Base-by-base conservation (phyloP, 1,284 basidiomycete species). In the Austropuccinia psidii region DNA sequence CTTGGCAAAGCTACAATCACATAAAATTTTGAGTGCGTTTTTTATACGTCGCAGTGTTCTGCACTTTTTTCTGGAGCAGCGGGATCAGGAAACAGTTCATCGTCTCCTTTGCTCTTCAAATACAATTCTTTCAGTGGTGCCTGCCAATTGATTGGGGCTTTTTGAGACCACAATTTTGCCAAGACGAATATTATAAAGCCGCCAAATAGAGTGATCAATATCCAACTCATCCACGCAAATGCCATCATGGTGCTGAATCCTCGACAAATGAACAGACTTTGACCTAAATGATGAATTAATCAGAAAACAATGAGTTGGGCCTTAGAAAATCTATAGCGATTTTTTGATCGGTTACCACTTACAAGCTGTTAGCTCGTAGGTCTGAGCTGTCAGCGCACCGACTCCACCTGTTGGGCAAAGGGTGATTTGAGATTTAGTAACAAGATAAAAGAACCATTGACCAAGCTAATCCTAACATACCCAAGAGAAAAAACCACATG, bases 221-320 rank as follows among this genome's bases (percentile, higher is more conserved):
- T 67, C 65, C 65, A 67, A 35, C 39, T 52, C 21, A 67, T 49
- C 65, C 65, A 67, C 0, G 65, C 47, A 43, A 67, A 67, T 5
- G 65, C 65, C 65, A 67, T 67, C 65, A 67, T 67, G 11, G 65
- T 55, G 33, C 65, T 67, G 35, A 67, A 67, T 5, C 65, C 65
- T 19, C 65, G 65, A 49, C 65, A 67, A 35, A 67, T 67, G 65
- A 67, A 67, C 21, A 67, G 35, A 37, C 54, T 54, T 67, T 67
- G 65, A 67, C 65, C 65, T 67, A 37, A 19, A 29, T 1, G 27
- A 4, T 33, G 11, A n/a, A 11, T 11, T 45, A 11, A 11, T 45
- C 41, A 45, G 41, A 2, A 35, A 24, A 2, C 37, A 2, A 21
- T 17, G 37, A 39, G 9, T 6, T 43, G 5, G 15, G 35, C 37